Conservation (phyloP, 129 eudicot genomes). For the Artemisia annua region DNA sequence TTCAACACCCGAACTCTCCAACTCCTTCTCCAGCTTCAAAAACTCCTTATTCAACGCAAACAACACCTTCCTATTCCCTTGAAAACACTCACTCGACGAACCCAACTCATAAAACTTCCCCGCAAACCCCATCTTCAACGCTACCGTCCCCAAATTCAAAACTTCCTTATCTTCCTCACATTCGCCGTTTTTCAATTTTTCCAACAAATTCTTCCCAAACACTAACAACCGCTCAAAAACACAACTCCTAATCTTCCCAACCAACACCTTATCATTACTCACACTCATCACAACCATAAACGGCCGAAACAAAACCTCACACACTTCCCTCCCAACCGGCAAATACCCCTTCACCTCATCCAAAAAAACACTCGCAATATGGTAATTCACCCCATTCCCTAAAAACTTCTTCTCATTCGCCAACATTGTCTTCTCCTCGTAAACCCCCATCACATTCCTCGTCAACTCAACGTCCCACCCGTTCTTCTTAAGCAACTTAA, state of each 20-base stretch:
- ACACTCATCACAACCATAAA: slow-evolving; percentile 42
- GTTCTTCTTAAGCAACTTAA: slow-evolving; percentile 44
- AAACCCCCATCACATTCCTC: slow-evolving; percentile 37
- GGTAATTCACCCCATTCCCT: slow-evolving; percentile 91
- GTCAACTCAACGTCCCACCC: slow-evolving; percentile 58
- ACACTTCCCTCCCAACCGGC: slow-evolving; percentile 49
- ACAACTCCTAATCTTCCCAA: slow-evolving; percentile 61
- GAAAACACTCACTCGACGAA: slow-evolving; percentile 69
- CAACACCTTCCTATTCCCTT: slow-evolving; percentile 84
- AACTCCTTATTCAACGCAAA: slow-evolving; percentile 72
- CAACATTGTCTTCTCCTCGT: slow-evolving; percentile 49
- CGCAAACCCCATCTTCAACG: slow-evolving; percentile 60
- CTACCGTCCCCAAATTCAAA: slow-evolving; percentile 47
- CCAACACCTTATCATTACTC: slow-evolving; percentile 54
- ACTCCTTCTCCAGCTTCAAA: slow-evolving; percentile 74
- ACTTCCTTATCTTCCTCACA: slow-evolving; percentile 38
- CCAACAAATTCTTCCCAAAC: no score
- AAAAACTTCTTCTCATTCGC: slow-evolving; percentile 45
- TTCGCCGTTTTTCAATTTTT: no score
- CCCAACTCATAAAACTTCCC: slow-evolving; percentile 61
- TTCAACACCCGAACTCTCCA: slow-evolving; percentile 54
- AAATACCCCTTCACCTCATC: slow-evolving; percentile 68
- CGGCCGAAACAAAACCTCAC: slow-evolving; percentile 49
- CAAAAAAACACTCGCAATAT: slow-evolving; percentile 66
- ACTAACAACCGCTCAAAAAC: slow-evolving; percentile 67